Conservation (phyloP, 2,329 filamentous ascomycete genomes). For the Ophiostoma quercus region DNA sequence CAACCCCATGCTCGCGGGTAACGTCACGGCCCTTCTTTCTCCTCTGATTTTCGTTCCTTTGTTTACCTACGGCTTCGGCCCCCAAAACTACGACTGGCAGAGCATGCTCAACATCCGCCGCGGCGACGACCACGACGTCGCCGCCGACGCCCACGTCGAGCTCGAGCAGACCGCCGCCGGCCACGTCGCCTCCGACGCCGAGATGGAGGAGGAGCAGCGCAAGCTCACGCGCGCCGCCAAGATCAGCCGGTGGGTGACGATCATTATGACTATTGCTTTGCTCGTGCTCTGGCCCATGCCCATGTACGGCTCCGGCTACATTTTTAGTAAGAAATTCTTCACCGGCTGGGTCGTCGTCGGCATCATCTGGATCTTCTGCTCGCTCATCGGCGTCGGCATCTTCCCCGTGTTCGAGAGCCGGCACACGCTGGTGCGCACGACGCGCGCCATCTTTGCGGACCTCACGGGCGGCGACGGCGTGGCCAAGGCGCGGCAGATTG, state of each 20-base stretch:
- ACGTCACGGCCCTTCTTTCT: constrained; percentile 74
- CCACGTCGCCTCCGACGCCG: constrained; percentile 32
- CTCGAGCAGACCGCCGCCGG: constrained; percentile 53
- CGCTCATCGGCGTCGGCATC: constrained; percentile 65
- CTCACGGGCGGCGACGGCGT: constrained; percentile 44
- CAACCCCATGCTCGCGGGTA: constrained; percentile 81
- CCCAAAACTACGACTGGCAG: constrained; percentile 78
- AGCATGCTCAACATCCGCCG: constrained; percentile 75
- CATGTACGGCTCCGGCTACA: constrained; percentile 75
- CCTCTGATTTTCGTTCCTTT: constrained; percentile 70
- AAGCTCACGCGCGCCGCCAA: constrained; percentile 34
- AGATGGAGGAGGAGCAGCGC: constrained; percentile 37
- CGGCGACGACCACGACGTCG: constrained; percentile 73
- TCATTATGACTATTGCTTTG: constrained; percentile 49
- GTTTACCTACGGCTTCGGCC: constrained; percentile 64
- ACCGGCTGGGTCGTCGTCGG: constrained; percentile 73
- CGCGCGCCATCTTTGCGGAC: constrained; percentile 58
- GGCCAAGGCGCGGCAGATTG: constrained; percentile 19
- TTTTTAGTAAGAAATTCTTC: constrained; percentile 79
- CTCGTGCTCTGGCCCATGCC: constrained; percentile 89
- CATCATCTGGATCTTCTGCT: constrained; percentile 75
- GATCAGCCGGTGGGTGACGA: constrained; percentile 35
- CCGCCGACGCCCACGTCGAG: constrained; percentile 60
- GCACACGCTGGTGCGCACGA: constrained; percentile 56
- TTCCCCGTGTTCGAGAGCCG: constrained; percentile 80